These are phyloP conservation scores for Salicornia ramosissima DNA, from an alignment of 148 eudicot species.

Conservation along the genomic window DNA sequence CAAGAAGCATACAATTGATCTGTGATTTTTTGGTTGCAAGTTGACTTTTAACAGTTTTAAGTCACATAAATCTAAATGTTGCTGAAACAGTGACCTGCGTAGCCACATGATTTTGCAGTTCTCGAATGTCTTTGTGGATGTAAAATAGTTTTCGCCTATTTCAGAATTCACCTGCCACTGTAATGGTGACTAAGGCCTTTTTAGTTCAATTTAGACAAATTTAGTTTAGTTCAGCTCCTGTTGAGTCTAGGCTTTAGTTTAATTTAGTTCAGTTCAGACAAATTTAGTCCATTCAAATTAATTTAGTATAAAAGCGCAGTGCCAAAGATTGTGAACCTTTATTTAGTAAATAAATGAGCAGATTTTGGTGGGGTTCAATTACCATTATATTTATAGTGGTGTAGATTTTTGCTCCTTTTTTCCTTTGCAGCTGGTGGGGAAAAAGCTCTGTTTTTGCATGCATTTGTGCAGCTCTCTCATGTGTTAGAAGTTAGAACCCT, in stretches of 20 bases:
- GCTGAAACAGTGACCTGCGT: background rate
- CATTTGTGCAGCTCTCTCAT: too few species aligned
- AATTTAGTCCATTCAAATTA: too few species aligned
- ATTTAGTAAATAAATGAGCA: constrained; percentile 3
- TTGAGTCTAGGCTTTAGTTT: too few species aligned
- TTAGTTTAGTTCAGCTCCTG: too few species aligned
- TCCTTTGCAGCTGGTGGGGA: constrained; percentile 5
- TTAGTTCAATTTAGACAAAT: too few species aligned
- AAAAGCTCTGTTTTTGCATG: too few species aligned
- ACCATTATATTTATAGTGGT: constrained; percentile 7
- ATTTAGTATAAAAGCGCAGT: too few species aligned
- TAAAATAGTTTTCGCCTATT: background rate
- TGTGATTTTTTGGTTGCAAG: background rate
- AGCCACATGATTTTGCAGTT: constrained; percentile 14
- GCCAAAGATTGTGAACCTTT: background rate
- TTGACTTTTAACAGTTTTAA: background rate
- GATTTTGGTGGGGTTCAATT: constrained; percentile 2
- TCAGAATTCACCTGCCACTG: constrained; percentile 5
- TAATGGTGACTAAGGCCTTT: too few species aligned
- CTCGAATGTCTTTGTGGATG: constrained; percentile 3
- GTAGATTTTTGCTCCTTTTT: background rate
- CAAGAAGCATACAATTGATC: background rate
- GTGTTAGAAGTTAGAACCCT: too few species aligned
- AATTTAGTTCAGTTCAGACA: too few species aligned
- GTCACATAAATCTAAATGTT: background rate